Evolutionary conservation across 306 rosid species (phyloP), one percentile per base, ranked within the genome.

Genomic region (Prunus campanulata): DNA sequence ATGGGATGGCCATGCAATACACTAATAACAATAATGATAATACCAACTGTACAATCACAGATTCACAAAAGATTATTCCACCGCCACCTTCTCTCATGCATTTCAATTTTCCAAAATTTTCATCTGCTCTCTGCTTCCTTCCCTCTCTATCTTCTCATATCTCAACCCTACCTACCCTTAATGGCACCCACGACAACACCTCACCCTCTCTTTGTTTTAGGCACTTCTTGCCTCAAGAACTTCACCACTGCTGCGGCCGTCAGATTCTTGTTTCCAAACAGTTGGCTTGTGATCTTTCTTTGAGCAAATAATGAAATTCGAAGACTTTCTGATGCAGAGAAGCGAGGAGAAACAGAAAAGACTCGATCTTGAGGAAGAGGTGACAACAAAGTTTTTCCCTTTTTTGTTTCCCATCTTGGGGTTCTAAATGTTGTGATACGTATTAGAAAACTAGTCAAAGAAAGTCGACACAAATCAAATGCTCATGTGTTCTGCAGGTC

Each of bases 351-450:
- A 85, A 20, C 89, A 86, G 57, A 89, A 65, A 51, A 85, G 78
- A 80, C 87, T 83, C 52, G 81, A 84, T 61, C 97, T 95, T 66
- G 88, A 90, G 86, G 79, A 85, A 18, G 88, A 91, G 93, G 98
- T 91, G 46, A 74, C 25, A 66, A 30, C 27, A 6, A 6, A 29
- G 20, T 27, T 62, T 39, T 8, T 66, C 2, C 0, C 55, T 16
- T 55, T 74, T 29, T 61, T 6, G 42, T 77, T 72, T 57, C 60
- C 54, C 68, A 19, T 24, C 49, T 25, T 74, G 60, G 61, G 44
- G 44, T 48, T 55, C 12, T 55, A 39, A 47, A 19, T 66, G 54
- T 14, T 61, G 61, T 47, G 25, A 16, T 9, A 8, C 68, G 5
- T 49, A 10, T 32, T 20, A 18, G 15, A 32, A 47, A 71, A 12